These are phyloP conservation scores for Andrographis paniculata DNA, from an alignment of 305 asterid species.

Conservation along the genomic window DNA sequence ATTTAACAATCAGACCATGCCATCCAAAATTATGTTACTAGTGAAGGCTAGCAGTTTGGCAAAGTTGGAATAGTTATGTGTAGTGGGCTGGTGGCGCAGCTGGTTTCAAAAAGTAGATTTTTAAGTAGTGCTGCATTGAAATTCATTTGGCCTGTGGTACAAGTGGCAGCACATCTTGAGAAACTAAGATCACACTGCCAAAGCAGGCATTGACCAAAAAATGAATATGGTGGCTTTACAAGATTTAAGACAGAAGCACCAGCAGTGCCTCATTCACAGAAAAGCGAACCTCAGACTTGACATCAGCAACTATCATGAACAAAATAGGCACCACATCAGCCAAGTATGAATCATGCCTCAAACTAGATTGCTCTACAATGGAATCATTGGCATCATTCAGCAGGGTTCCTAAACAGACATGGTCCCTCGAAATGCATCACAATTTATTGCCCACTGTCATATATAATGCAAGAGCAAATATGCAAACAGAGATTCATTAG, in stretches of 20 bases:
- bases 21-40: not conserved
- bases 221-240: not conserved
- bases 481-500: not conserved
- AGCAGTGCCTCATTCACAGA: not conserved
- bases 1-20: not conserved
- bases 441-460: not conserved
- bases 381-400: not conserved
- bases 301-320: too few relatives aligned
- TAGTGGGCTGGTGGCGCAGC: not conserved
- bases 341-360: not conserved
- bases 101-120: not conserved
- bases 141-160: not conserved
- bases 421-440: not conserved
- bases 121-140: not conserved
- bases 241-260: not conserved
- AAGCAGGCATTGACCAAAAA: not conserved
- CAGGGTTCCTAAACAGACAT: not conserved
- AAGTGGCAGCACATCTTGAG: constrained; percentile 3
- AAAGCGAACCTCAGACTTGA: not conserved
- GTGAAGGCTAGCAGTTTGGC: not conserved
- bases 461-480: not conserved
- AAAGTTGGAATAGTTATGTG: not conserved
- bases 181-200: constrained; percentile 2
- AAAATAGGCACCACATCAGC: not conserved
- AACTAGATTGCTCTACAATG: not conserved